Base-by-base conservation (phyloP, 352 stramenopile species). In the Phytopythium ostracodes region DNA sequence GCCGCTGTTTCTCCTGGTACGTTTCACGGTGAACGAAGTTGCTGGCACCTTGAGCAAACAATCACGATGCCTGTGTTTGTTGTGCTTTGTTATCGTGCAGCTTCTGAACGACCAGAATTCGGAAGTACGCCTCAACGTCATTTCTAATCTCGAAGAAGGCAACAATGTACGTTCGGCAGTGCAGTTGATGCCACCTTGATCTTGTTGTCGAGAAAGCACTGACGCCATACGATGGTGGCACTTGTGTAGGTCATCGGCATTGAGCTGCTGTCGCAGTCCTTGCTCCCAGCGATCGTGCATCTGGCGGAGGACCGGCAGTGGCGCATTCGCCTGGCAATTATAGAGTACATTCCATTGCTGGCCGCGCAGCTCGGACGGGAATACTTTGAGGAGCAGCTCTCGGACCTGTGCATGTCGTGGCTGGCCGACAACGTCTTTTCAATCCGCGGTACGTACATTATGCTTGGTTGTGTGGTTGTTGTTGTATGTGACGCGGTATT, bases 261-360 rank as follows among this genome's bases (percentile, higher is more conserved):
- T 54, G 96, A 99, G 67, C 73, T 99, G 38, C 71, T 99, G 35
- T 96, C 88, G 20, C 91, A 99, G 64, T 98, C 91, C n/a, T 76
- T 99, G 15, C 67, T 99, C 12, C 97, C 97, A 47, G 96, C 97
- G 49, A 98, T 99, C 77, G 78, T 99, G 9, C 96, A 99, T 68
- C 81, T 99, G 49, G 95, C 96, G 24, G 92, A 99, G 82, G 97
- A 99, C 80, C 83, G 87, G n/a, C 98, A 99, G 74, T 99, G 98
- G 98, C 86, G 97, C 63, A 98, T 99, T 66, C 91, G 98, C 42
- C 77, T 99, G 17, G 96, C 96, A 22, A 99, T 99, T 70, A 99
- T 99, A 77, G 88, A 99, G 71, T 97, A 99, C 75, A 98, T 99
- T 61, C 98, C 98, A 42, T 76, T 98, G 47, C 72, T 99, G 40